A percentile compares a stretch with the other conserved stretches of the same genome.
Evolutionary conservation across 225 moss, liverwort and hornwort genomes (phyloP).

Genomic region (Bryoerythrophyllum caledonicum): DNA sequence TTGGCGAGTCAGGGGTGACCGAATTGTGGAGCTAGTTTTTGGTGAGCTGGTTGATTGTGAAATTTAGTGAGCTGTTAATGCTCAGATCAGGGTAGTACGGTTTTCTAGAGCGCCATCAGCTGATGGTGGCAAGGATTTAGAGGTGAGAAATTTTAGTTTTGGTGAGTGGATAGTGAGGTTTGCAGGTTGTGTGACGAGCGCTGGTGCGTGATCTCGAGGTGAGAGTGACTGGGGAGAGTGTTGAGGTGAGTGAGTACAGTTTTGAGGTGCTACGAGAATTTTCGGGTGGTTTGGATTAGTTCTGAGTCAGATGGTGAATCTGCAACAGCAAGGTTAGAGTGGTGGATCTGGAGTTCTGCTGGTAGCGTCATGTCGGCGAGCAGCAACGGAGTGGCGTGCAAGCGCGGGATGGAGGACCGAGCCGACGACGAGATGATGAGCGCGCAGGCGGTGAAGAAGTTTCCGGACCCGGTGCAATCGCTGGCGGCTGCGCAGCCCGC

Average conservation of each 20-base stretch:
- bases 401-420: constrained; percentile 35
- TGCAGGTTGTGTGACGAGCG: no score
- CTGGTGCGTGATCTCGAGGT: not conserved
- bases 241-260: not conserved
- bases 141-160: no score
- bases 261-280: no score
- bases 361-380: constrained; percentile 23
- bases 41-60: no score
- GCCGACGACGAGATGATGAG: constrained; percentile 24
- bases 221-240: not conserved
- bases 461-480: constrained; percentile 61
- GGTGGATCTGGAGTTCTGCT: not conserved
- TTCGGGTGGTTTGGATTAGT: not conserved
- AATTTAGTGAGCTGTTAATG: no score
- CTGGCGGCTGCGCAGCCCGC: constrained; percentile 50
- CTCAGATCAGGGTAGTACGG: no score
- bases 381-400: constrained; percentile 27
- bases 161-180: no score
- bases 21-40: no score
- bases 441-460: constrained; percentile 35
- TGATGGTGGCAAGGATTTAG: no score
- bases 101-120: no score
- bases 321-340: not conserved
- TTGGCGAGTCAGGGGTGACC: no score
- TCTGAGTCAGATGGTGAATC: not conserved